These are phyloP conservation scores for Colletotrichum melonis DNA, from an alignment of 2,329 filamentous ascomycete species.

Conservation along the genomic window DNA sequence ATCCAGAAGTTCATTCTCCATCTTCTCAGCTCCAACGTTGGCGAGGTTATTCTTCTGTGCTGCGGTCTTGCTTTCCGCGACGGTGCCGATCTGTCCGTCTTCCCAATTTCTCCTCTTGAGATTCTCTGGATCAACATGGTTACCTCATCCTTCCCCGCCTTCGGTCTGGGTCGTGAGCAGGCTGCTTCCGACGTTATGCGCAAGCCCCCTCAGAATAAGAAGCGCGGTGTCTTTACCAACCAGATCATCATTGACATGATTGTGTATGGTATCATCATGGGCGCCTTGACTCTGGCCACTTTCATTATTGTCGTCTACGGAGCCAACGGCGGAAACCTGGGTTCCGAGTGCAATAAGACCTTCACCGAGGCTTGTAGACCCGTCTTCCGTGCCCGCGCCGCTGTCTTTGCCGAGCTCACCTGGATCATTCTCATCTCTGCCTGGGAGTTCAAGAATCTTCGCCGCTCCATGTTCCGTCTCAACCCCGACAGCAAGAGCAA, in stretches of 20 bases:
- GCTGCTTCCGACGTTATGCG: conserved; percentile 82
- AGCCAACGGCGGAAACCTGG: conserved; percentile 65
- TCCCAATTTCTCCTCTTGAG: conserved; percentile 75
- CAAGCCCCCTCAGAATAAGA: conserved; percentile 79
- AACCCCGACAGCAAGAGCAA: conserved; percentile 61
- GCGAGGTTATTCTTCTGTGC: conserved; percentile 83
- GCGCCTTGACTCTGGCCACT: conserved; percentile 71
- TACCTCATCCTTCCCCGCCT: conserved; percentile 77
- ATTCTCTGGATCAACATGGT: conserved; percentile 84
- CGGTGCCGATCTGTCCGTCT: conserved; percentile 76
- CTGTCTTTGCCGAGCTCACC: conserved; percentile 78
- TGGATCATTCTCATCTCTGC: conserved; percentile 80
- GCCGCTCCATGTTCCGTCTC: conserved; percentile 77
- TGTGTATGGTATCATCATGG: conserved; percentile 84
- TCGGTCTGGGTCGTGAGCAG: conserved; percentile 81
- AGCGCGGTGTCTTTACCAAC: conserved; percentile 78
- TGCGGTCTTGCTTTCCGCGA: conserved; percentile 88
- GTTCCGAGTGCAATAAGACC: conserved; percentile 70
- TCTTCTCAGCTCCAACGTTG: conserved; percentile 83
- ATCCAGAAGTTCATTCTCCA: conserved; percentile 90
- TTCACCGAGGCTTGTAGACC: conserved; percentile 67
- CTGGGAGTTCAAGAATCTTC: conserved; percentile 82
- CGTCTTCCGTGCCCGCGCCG: conserved; percentile 77
- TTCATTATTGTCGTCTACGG: conserved; percentile 75
- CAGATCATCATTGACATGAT: conserved; percentile 84